Base-by-base conservation (phyloP, 331 rosid genomes). In the Dryas integrifolia region DNA sequence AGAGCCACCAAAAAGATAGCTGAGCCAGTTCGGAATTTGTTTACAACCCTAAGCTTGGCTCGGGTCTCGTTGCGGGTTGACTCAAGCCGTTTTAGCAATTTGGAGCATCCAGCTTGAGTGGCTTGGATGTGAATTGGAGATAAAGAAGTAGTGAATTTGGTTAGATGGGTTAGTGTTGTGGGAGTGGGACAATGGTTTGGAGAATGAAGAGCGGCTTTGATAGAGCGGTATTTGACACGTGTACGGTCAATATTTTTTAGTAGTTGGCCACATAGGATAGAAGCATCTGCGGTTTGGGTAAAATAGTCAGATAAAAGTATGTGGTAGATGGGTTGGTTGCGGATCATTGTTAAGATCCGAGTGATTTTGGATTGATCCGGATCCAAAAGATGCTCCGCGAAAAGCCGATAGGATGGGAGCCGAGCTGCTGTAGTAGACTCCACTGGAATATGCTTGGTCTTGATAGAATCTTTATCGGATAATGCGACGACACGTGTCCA, bases 371-470 rank as follows among this genome's bases (percentile, higher is more conserved):
- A 74, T 15, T 90, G 92, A 52, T 85, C 80, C 2, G 96, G 97
- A 40, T 92, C 96, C 70, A 92, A 75, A 6, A 92, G 72, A 8
- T 88, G 86, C 67, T 92, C 98, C 0, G 77, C 84, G 6, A 92
- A 92, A 18, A 90, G 79, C 6, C 98, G 86, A 26, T 92, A 92
- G 10, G 98, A 90, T 0, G 97, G 85, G 44, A 92, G 96, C 0
- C 96, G 89, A 5, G 87, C 74, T 0, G 96, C 79, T 0, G 90
- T 80, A 21, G 92, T 82, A 7, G 91, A 73, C 39, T 77, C 85
- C 71, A 72, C 62, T 21, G 86, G 60, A 6, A 75, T 64, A 58
- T 70, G 16, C 5, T 86, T 44, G 48, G 74, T 35, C 26, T 59
- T 48, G 46, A 14, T 65, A 7, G 56, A 41, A 6, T 76, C 79